A percentile compares a stretch with the other conserved stretches of the same genome.
Conservation (phyloP, 805 yeast genomes). For the Lipomyces kockii region DNA sequence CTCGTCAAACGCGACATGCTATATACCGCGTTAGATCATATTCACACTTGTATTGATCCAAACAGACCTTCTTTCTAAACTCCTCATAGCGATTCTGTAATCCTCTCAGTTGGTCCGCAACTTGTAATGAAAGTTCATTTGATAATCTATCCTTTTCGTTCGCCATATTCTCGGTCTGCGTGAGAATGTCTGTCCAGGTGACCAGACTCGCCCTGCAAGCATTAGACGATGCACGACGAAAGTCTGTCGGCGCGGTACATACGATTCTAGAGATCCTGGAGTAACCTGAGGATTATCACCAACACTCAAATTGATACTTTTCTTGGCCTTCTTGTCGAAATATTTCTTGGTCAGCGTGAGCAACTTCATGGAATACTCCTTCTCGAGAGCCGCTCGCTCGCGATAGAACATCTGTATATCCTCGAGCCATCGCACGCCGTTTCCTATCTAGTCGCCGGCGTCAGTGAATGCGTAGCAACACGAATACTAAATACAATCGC, state of each 20-base stretch:
- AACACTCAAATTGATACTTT: slow-evolving; percentile 71
- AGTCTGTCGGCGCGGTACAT: neutral
- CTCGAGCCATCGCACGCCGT: slow-evolving; percentile 72
- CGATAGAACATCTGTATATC: slow-evolving; percentile 84
- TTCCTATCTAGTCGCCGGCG: slow-evolving; percentile 43
- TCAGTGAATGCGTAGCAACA: slow-evolving; percentile 3
- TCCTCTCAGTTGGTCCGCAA: slow-evolving; percentile 63
- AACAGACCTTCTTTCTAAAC: slow-evolving; percentile 49
- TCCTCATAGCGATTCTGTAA: slow-evolving; percentile 59
- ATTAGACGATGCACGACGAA: neutral
- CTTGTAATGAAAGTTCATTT: slow-evolving; percentile 60
- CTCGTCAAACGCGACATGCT: slow-evolving; percentile 64
- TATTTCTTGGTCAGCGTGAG: slow-evolving; percentile 67
- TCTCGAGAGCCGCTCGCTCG: slow-evolving; percentile 81
- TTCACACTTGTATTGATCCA: neutral
- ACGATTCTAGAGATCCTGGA: slow-evolving; percentile 84
- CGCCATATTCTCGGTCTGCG: slow-evolving; percentile 81
- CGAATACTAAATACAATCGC: slow-evolving; percentile 9
- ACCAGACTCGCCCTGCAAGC: slow-evolving; percentile 69
- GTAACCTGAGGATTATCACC: slow-evolving; percentile 91
- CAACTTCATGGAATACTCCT: slow-evolving; percentile 76
- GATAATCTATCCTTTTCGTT: slow-evolving; percentile 66
- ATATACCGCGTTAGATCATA: slow-evolving; percentile 30
- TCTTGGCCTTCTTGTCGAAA: slow-evolving; percentile 74
- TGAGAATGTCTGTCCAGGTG: slow-evolving; percentile 85